A percentile compares a stretch with the other conserved stretches of the same genome.
phyloP scores from a whole-genome alignment of 2,329 filamentous ascomycete genomes.

The Ceratocystiopsis sp. region DNA sequence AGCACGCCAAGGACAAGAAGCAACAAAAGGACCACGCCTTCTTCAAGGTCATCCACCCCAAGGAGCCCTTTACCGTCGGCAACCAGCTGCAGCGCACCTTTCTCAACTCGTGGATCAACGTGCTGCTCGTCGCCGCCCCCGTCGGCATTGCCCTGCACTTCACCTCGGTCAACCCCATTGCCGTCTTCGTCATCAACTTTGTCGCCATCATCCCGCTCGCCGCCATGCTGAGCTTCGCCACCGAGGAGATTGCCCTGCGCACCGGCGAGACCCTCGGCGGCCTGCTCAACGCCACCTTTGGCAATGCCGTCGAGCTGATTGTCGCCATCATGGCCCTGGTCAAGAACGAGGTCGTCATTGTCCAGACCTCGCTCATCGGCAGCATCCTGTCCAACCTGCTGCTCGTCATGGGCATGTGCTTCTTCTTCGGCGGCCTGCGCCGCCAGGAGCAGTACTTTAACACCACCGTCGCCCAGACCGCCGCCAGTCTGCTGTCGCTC shows the following conservation, averaged over 20 bases:
- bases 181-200: slow-evolving; percentile 79
- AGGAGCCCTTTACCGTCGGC: slow-evolving; percentile 37
- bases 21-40: slow-evolving; percentile 20
- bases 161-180: slow-evolving; percentile 33
- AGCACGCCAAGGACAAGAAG: slow-evolving; percentile 22
- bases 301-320: slow-evolving; percentile 77
- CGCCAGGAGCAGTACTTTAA: slow-evolving; percentile 80
- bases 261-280: slow-evolving; percentile 78
- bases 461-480: slow-evolving; percentile 78
- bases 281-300: slow-evolving; percentile 79
- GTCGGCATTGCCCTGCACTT: slow-evolving; percentile 58
- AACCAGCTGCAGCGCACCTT: slow-evolving; percentile 60
- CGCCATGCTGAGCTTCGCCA: slow-evolving; percentile 65
- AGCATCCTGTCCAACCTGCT: slow-evolving; percentile 84
- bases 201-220: slow-evolving; percentile 81
- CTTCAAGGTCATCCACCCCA: slow-evolving; percentile 30
- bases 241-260: slow-evolving; percentile 71
- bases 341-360: slow-evolving; percentile 61
- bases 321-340: slow-evolving; percentile 71
- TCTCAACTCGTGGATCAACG: slow-evolving; percentile 73
- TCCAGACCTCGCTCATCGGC: slow-evolving; percentile 83
- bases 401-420: slow-evolving; percentile 80
- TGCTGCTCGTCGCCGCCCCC: slow-evolving; percentile 63
- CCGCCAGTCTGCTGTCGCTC: slow-evolving; percentile 62
- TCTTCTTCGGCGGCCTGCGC: slow-evolving; percentile 71